Evolutionary conservation across 2,329 filamentous ascomycete species (phyloP).

Genomic region (Penicillium vulpinum): DNA sequence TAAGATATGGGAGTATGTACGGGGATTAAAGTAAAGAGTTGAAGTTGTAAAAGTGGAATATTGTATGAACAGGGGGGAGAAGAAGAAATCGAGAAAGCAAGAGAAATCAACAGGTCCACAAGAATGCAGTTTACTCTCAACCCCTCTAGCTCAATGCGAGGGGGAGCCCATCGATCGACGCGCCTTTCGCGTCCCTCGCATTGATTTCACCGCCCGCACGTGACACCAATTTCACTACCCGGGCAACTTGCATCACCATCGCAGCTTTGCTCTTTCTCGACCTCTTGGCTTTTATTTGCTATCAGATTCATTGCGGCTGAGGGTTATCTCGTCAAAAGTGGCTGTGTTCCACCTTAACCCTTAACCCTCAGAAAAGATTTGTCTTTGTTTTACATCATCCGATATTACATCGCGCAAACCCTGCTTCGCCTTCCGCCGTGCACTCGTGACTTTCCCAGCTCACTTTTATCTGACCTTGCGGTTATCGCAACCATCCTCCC

Average conservation of each 20-base stretch:
- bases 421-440: not conserved
- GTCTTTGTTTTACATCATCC: not conserved
- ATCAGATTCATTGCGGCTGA: conserved; percentile 5
- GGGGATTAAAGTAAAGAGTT: conserved; percentile 7
- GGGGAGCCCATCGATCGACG: conserved; percentile 25
- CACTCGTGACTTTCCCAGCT: not conserved
- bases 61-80: conserved; percentile 6
- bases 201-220: conserved; percentile 37
- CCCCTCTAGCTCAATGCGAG: conserved; percentile 22
- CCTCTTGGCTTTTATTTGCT: not conserved
- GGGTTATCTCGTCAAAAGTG: conserved; percentile 4
- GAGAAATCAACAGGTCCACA: conserved; percentile 26
- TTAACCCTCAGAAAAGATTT: conserved; percentile 1
- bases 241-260: conserved; percentile 10
- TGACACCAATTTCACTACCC: conserved; percentile 19
- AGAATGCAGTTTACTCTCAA: conserved; percentile 23
- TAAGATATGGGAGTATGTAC: conserved; percentile 23
- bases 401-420: conserved; percentile 5
- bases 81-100: conserved; percentile 15
- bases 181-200: conserved; percentile 32
- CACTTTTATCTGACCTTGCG: not conserved
- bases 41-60: conserved; percentile 12
- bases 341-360: conserved; percentile 5
- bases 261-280: not conserved
- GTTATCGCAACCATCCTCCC: conserved; percentile 8